Percentiles rank a stretch among this genome's conserved stretches.
phyloP scores from a whole-genome alignment of 352 stramenopile species.

The Phytophthora europaea region DNA sequence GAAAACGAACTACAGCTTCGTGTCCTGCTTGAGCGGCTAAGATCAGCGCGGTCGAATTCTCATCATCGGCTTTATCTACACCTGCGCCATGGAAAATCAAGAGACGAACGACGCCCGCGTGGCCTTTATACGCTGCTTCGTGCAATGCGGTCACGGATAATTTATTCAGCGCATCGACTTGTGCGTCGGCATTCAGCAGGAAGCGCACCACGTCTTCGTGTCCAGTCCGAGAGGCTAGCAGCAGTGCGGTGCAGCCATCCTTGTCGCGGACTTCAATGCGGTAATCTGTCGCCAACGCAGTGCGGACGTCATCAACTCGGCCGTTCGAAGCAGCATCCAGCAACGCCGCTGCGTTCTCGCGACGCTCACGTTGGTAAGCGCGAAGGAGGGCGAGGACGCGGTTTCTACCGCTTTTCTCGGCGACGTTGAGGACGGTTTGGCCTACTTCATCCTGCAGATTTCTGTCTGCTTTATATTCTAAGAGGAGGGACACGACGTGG shows the following conservation, averaged over 20 bases:
- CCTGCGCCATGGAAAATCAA: not conserved
- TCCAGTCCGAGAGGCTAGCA: not conserved
- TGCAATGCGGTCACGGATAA: not conserved
- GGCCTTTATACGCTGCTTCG: constrained; percentile 3
- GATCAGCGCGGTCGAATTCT: not conserved
- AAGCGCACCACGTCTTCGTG: not conserved
- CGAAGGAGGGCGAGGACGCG: constrained; percentile 3
- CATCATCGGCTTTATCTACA: not conserved
- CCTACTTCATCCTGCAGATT: not conserved
- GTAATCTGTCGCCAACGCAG: not conserved
- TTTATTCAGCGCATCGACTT: constrained; percentile 3
- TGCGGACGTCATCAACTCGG: not conserved
- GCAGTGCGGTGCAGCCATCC: constrained; percentile 4
- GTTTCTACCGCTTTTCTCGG: constrained; percentile 1
- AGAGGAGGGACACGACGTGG: not conserved
- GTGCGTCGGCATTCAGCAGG: not conserved
- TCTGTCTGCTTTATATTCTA: not conserved
- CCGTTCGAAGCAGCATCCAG: not conserved
- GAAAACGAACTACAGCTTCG: not conserved
- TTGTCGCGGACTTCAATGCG: not conserved
- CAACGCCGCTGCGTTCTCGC: not conserved
- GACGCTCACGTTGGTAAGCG: not conserved
- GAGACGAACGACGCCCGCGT: not conserved
- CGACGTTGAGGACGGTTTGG: not conserved
- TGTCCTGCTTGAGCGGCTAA: constrained; percentile 3